Evolutionary conservation across 345 rosid genomes (phyloP).

Genomic region (Lepidium sativum): DNA sequence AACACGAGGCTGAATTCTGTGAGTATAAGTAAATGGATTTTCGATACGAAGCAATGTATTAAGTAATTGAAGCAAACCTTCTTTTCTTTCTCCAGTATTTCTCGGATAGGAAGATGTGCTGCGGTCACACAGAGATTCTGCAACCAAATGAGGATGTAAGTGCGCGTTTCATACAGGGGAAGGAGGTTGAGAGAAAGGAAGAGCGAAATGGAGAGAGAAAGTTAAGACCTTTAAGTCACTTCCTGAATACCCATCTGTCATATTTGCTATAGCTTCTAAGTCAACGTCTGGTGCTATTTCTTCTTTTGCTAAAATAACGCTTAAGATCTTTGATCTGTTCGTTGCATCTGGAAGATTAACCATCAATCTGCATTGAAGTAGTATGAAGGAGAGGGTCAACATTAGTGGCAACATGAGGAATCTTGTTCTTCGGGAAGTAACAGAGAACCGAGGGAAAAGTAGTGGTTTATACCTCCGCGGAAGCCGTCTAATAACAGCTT

Average conservation of each 20-base stretch:
- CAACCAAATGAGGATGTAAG: conserved; percentile 17
- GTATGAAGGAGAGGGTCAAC: neutral
- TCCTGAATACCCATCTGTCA: conserved; percentile 97
- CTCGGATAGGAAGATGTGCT: conserved; percentile 95
- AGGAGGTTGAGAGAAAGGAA: neutral
- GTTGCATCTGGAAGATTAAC: conserved; percentile 85
- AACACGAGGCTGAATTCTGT: neutral
- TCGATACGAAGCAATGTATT: too few relatives aligned
- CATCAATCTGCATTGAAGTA: conserved; percentile 63
- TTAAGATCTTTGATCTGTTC: conserved; percentile 69
- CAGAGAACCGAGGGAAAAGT: neutral
- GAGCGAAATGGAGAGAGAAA: neutral
- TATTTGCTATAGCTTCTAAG: conserved; percentile 71
- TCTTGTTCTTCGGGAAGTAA: neutral
- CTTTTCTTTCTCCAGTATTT: conserved; percentile 84
- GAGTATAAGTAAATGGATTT: too few relatives aligned
- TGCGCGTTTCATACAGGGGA: neutral
- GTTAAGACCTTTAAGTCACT: conserved; percentile 80
- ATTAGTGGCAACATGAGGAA: neutral
- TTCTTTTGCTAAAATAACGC: conserved; percentile 82
- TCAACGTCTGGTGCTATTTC: conserved; percentile 67
- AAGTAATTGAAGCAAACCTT: conserved; percentile 77
- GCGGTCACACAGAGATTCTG: conserved; percentile 96
- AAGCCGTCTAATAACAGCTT: conserved; percentile 97
- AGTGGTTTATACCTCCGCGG: conserved; percentile 58